A percentile compares a stretch with the other conserved stretches of the same genome.
Conservation (phyloP, 352 stramenopile genomes). For the Thraustochytrium sp. region DNA sequence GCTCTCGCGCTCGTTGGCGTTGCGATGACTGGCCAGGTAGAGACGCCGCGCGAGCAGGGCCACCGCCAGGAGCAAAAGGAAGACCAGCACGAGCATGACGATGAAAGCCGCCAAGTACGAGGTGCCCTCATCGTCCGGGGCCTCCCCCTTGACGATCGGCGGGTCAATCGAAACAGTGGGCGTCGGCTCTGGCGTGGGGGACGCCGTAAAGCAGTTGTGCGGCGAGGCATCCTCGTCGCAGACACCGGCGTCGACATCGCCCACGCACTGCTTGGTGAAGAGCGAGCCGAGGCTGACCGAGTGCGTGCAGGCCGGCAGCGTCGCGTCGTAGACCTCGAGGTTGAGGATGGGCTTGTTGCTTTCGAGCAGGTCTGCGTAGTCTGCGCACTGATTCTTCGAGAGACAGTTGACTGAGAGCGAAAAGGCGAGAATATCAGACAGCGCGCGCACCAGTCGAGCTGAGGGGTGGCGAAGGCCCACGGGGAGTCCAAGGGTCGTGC, state of each 20-base stretch:
- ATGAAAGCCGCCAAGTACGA: too few relatives aligned
- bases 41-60: too few relatives aligned
- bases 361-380: conserved; percentile 52
- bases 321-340: conserved; percentile 53
- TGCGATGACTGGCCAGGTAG: too few relatives aligned
- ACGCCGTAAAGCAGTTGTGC: not conserved
- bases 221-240: not conserved
- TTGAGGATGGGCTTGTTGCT: conserved; percentile 57
- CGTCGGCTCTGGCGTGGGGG: too few relatives aligned
- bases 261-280: not conserved
- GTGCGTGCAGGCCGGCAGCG: not conserved
- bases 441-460: conserved; percentile 47
- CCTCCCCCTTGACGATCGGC: too few relatives aligned
- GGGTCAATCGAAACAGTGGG: too few relatives aligned
- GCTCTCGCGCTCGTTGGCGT: too few relatives aligned
- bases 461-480: not conserved
- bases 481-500: not conserved
- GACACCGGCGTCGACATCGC: not conserved
- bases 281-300: not conserved
- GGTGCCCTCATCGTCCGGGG: too few relatives aligned
- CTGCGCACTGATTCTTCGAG: conserved; percentile 52
- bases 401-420: conserved; percentile 57
- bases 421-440: conserved; percentile 54
- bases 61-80: too few relatives aligned
- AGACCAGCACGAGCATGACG: too few relatives aligned